phyloP scores from a whole-genome alignment of 1,284 basidiomycete species.

The Tilletia caries region DNA sequence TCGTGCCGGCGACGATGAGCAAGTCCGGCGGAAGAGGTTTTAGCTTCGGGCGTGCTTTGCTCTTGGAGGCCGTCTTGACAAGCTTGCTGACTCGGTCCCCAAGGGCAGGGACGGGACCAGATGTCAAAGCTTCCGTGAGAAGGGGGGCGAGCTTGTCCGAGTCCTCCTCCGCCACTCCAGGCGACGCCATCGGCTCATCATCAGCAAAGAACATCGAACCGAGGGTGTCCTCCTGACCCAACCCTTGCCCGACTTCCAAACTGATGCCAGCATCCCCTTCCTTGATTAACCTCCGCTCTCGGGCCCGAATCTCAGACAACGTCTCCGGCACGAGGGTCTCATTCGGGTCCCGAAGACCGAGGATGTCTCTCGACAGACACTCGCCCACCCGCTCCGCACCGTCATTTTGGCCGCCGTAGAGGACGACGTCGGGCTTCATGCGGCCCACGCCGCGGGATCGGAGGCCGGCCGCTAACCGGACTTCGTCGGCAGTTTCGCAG shows the following conservation, averaged over 20 bases:
- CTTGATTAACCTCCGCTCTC: conserved; percentile 30
- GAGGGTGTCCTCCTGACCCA: background rate
- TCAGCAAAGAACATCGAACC: conserved; percentile 16
- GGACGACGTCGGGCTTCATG: conserved; percentile 78
- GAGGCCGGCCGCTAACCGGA: conserved; percentile 72
- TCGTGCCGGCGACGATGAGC: conserved; percentile 92
- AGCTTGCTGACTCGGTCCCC: background rate
- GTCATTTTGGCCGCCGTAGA: conserved; percentile 88
- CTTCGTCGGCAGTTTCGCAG: conserved; percentile 68
- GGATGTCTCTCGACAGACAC: conserved; percentile 49
- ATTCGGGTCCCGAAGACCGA: conserved; percentile 47
- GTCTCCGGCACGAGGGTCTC: conserved; percentile 49
- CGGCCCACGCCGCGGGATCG: conserved; percentile 75
- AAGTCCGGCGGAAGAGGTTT: conserved; percentile 68
- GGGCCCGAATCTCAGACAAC: conserved; percentile 31
- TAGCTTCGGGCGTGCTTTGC: conserved; percentile 26
- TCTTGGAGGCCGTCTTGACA: conserved; percentile 13
- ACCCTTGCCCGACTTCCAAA: background rate
- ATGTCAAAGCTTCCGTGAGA: background rate
- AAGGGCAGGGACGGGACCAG: background rate
- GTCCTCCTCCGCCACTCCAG: conserved; percentile 19
- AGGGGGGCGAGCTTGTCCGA: background rate
- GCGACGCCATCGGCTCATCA: too few relatives aligned
- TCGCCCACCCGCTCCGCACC: conserved; percentile 69
- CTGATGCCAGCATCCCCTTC: conserved; percentile 19